Conservation (phyloP, 805 yeast species). For the Candida pseudofarinosa region DNA sequence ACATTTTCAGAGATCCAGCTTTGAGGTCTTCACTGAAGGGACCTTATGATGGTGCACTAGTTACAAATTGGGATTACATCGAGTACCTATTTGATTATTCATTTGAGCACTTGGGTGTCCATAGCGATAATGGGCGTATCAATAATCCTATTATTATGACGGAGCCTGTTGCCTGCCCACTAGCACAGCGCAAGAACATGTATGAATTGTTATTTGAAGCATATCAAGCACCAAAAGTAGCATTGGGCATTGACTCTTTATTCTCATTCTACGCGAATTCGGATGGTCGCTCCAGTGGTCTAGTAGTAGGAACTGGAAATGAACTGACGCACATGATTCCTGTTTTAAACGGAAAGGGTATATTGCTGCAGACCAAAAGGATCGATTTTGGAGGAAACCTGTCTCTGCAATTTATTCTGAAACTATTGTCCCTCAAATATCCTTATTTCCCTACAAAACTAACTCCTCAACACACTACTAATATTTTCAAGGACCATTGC, state of each 20-base stretch:
- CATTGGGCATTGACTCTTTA: slow-evolving; percentile 79
- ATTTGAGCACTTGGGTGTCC: slow-evolving; percentile 72
- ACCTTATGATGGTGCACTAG: slow-evolving; percentile 82
- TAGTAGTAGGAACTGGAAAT: slow-evolving; percentile 81
- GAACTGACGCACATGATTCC: slow-evolving; percentile 84
- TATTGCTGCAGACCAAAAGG: slow-evolving; percentile 66
- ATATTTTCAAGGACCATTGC: slow-evolving; percentile 70
- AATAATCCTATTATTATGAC: slow-evolving; percentile 78
- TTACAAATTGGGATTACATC: slow-evolving; percentile 89
- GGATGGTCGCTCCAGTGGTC: slow-evolving; percentile 45
- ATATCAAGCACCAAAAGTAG: slow-evolving; percentile 67
- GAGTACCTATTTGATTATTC: slow-evolving; percentile 83
- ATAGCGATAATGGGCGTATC: slow-evolving; percentile 42
- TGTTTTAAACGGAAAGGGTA: slow-evolving; percentile 64
- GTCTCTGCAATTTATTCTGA: slow-evolving; percentile 58
- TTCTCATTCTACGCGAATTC: slow-evolving; percentile 70
- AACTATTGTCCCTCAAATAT: slow-evolving; percentile 71
- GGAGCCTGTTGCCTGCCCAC: slow-evolving; percentile 71
- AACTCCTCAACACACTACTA: slow-evolving; percentile 57
- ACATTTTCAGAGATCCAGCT: slow-evolving; percentile 65
- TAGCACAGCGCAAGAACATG: slow-evolving; percentile 66
- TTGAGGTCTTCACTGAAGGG: slow-evolving; percentile 65
- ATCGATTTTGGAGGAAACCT: slow-evolving; percentile 90
- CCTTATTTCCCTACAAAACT: slow-evolving; percentile 86
- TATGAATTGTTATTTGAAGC: slow-evolving; percentile 84